Percentiles rank a stretch among this genome's conserved stretches.
Conservation (phyloP, 805 yeast genomes). For the Pichia cabralensis region DNA sequence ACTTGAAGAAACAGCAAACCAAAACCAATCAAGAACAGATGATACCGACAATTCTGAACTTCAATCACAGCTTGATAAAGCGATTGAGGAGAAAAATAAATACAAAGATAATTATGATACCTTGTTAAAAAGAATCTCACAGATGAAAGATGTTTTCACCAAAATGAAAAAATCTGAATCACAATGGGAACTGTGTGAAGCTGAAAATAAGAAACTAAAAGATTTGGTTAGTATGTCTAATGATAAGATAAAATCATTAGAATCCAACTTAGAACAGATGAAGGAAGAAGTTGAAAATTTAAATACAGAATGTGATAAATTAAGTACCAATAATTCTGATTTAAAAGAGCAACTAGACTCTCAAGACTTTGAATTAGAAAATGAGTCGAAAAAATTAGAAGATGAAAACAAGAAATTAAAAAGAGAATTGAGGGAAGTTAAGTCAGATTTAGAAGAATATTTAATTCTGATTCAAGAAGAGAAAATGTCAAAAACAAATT, state of each 20-base stretch:
- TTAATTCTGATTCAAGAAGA: constrained; percentile 32
- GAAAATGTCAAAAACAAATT: constrained; percentile 33
- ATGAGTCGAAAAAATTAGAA: constrained; percentile 33
- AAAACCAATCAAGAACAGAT: constrained; percentile 17
- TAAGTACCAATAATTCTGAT: constrained; percentile 30
- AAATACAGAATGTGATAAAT: constrained; percentile 45
- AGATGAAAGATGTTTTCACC: constrained; percentile 63
- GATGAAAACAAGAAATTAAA: constrained; percentile 30
- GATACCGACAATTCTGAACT: no score
- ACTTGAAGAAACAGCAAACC: no score
- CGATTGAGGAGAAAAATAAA: constrained; percentile 44
- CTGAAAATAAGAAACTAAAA: constrained; percentile 26
- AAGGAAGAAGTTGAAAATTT: constrained; percentile 30
- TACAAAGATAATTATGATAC: constrained; percentile 52
- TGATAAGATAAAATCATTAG: constrained; percentile 1
- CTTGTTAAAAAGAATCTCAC: constrained; percentile 50
- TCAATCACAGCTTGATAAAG: no score
- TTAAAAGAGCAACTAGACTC: constrained; percentile 29
- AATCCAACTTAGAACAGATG: constrained; percentile 7
- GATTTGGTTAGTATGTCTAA: constrained; percentile 21
- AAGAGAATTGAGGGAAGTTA: constrained; percentile 29
- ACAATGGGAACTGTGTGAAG: constrained; percentile 34
- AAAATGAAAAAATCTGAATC: constrained; percentile 65
- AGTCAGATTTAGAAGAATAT: constrained; percentile 26
- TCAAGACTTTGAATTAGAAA: constrained; percentile 31